Percentiles rank a stretch among this genome's conserved stretches.
Evolutionary conservation across 2,329 filamentous ascomycete genomes (phyloP).

Genomic region (Teratosphaeria zuluensis): DNA sequence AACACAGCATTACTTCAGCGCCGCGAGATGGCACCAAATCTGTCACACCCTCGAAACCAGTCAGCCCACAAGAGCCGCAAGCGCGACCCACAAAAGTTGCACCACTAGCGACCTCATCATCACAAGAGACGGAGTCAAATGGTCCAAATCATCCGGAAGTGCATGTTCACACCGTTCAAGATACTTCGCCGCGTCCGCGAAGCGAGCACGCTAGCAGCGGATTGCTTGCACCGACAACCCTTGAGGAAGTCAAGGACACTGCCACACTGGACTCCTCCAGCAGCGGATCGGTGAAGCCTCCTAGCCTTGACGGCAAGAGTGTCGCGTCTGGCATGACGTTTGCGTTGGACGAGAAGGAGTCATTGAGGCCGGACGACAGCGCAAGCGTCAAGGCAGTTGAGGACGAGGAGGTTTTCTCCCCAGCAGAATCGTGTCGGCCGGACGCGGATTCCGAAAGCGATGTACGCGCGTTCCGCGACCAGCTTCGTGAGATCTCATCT

Average conservation of each 20-base stretch:
- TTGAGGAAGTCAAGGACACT: conserved; percentile 29
- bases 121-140: conserved; percentile 7
- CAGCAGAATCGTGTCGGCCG: conserved; percentile 63
- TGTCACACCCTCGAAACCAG: conserved; percentile 9
- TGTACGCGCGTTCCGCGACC: conserved; percentile 46
- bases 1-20: conserved; percentile 12
- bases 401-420: conserved; percentile 77
- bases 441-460: conserved; percentile 78
- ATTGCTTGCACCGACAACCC: conserved; percentile 11
- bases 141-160: conserved; percentile 12
- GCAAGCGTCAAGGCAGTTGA: conserved; percentile 85
- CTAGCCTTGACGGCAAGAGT: conserved; percentile 87
- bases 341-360: conserved; percentile 94
- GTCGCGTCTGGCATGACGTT: conserved; percentile 90
- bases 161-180: conserved; percentile 16
- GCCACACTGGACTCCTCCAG: conserved; percentile 42
- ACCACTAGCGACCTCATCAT: conserved; percentile 9
- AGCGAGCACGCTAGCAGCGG: conserved; percentile 11
- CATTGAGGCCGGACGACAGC: conserved; percentile 86
- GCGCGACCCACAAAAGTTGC: conserved; percentile 14
- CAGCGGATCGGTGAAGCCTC: conserved; percentile 64
- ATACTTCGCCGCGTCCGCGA: conserved; percentile 5
- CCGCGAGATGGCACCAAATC: conserved; percentile 11
- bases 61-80: not conserved
- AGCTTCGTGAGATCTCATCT: conserved; percentile 45